Evolutionary conservation across 441 rosid genomes (phyloP).

Genomic region (Capsella rubella): DNA sequence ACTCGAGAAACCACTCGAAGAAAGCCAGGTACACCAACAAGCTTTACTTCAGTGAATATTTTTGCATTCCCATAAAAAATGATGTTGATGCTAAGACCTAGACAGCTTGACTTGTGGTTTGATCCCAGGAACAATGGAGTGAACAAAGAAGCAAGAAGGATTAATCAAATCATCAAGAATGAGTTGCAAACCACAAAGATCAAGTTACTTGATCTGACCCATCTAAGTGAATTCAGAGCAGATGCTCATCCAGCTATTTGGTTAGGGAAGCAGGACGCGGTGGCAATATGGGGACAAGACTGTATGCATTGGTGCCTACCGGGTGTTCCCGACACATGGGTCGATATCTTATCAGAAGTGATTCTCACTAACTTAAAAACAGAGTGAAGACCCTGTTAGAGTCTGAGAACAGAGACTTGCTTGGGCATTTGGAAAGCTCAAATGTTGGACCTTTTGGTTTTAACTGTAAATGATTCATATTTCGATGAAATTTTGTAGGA

Average conservation of each 20-base stretch:
- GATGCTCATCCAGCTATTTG: conserved; percentile 97
- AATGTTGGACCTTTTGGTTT: conserved; percentile 14
- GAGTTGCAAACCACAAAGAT: conserved; percentile 59
- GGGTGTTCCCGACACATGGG: conserved; percentile 96
- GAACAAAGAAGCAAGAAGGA: conserved; percentile 81
- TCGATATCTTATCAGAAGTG: conserved; percentile 72
- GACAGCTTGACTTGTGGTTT: conserved; percentile 95
- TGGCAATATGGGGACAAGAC: conserved; percentile 95
- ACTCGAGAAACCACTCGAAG: conserved; percentile 69
- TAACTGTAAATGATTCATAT: conserved; percentile 28
- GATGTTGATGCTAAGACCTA: conserved; percentile 46
- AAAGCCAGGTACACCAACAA: conserved; percentile 60
- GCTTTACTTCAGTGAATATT: background rate
- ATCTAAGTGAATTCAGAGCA: conserved; percentile 88
- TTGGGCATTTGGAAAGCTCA: conserved; percentile 4
- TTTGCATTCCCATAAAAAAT: background rate
- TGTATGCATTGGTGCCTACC: conserved; percentile 99
- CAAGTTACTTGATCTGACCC: conserved; percentile 69
- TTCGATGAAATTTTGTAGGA: background rate
- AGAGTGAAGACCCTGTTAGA: conserved; percentile 35
- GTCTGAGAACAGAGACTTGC: conserved; percentile 21
- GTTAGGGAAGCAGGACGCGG: conserved; percentile 94
- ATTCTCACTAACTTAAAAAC: conserved; percentile 46
- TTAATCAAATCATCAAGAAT: conserved; percentile 60
- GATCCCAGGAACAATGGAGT: conserved; percentile 92